Conservation (phyloP, 169 alveolate genomes). For the Plasmodium berghei region DNA sequence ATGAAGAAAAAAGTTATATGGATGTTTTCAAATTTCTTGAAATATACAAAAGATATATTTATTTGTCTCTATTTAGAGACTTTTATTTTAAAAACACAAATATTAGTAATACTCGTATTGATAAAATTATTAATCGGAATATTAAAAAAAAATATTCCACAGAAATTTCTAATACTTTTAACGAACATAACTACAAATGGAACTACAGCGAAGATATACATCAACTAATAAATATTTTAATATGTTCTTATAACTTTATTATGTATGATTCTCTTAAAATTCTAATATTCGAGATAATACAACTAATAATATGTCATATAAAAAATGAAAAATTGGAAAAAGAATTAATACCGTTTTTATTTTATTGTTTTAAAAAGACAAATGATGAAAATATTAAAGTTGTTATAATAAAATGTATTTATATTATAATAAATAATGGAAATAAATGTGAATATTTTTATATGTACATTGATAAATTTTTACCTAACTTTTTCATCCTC, state of each 20-base stretch:
- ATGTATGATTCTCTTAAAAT: conserved; percentile 19
- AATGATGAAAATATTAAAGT: conserved; percentile 46
- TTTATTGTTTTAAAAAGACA: conserved; percentile 37
- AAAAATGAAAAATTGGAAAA: conserved; percentile 13
- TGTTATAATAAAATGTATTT: conserved; percentile 35
- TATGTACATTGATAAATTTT: conserved; percentile 33
- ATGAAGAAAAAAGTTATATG: conserved; percentile 46
- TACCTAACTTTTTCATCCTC: conserved; percentile 37
- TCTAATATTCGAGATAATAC: conserved; percentile 29
- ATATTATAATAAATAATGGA: conserved; percentile 36
- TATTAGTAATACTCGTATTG: no score
- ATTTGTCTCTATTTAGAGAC: conserved; percentile 22
- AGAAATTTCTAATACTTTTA: background rate
- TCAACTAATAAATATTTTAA: conserved; percentile 31
- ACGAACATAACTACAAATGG: conserved; percentile 3
- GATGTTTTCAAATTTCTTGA: conserved; percentile 37
- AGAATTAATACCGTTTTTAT: conserved; percentile 36
- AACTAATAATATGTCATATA: conserved; percentile 25
- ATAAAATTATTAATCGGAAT: background rate
- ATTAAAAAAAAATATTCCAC: background rate
- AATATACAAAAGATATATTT: conserved; percentile 32
- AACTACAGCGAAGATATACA: conserved; percentile 26
- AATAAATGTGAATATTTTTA: conserved; percentile 14
- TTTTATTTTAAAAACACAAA: conserved; percentile 1
- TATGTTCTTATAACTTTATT: conserved; percentile 30